Conservation (phyloP, 2,329 filamentous ascomycete genomes). For the Microcyclospora pomicola region DNA sequence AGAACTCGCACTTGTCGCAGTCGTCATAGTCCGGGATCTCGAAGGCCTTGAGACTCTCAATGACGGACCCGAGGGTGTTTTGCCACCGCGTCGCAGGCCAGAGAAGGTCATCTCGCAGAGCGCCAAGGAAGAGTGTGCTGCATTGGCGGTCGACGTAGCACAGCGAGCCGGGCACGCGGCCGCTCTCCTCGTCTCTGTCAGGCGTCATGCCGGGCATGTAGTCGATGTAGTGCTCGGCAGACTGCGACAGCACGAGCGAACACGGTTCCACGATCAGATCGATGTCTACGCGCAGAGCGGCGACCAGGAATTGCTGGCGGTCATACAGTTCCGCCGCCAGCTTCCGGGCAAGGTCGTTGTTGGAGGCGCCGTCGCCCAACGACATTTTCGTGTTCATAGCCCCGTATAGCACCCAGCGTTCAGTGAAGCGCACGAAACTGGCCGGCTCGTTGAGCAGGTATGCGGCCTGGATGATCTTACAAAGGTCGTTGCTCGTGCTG, state of each 20-base stretch:
- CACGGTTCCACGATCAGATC: slow-evolving; percentile 15
- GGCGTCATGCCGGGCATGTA: slow-evolving; percentile 15
- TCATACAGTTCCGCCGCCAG: slow-evolving; percentile 1
- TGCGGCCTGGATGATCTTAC: slow-evolving; percentile 13
- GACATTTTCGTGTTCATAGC: slow-evolving; percentile 2
- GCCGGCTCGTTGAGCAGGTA: slow-evolving; percentile 16
- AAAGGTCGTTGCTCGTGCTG: slow-evolving; percentile 1
- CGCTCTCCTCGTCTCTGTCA: slow-evolving; percentile 4
- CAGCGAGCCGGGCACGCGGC: not conserved
- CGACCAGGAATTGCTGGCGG: slow-evolving; percentile 5
- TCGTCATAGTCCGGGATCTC: slow-evolving; percentile 16
- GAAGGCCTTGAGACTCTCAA: slow-evolving; percentile 8
- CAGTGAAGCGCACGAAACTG: slow-evolving; percentile 18
- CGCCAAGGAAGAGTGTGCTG: slow-evolving; percentile 12
- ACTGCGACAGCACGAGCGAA: slow-evolving; percentile 11
- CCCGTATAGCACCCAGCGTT: slow-evolving; percentile 10
- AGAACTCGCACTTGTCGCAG: slow-evolving; percentile 17
- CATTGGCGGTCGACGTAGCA: slow-evolving; percentile 13
- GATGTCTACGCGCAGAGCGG: slow-evolving; percentile 11
- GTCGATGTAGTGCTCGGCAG: slow-evolving; percentile 15
- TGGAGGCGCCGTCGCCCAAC: not conserved
- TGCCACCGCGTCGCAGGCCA: slow-evolving; percentile 17
- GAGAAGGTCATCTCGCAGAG: slow-evolving; percentile 14
- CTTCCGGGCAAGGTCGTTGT: slow-evolving; percentile 1
- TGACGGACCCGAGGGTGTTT: slow-evolving; percentile 4